These are phyloP conservation scores for Drosera capensis DNA, from an alignment of 148 eudicot species.

Conservation along the genomic window DNA sequence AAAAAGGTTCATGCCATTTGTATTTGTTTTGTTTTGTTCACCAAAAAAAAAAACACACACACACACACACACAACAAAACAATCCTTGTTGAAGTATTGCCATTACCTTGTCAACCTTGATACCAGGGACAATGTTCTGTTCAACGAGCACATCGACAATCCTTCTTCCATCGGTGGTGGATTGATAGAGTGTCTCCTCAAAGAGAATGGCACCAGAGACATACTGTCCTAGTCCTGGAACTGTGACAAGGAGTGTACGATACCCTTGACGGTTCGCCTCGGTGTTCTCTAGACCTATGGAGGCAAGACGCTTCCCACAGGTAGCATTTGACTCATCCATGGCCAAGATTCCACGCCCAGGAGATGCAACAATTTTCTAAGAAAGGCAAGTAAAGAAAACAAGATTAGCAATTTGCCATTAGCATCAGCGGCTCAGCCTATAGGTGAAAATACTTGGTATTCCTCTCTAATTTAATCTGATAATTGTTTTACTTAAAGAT, in stretches of 20 bases:
- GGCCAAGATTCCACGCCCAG: conserved; percentile 26
- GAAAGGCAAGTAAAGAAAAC: too few species aligned
- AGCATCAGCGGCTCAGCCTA: too few species aligned
- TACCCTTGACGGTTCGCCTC: conserved; percentile 25
- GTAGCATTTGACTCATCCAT: conserved; percentile 29
- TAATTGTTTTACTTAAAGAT: too few species aligned
- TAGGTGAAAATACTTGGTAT: too few species aligned
- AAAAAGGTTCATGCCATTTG: too few species aligned
- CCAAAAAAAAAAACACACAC: too few species aligned
- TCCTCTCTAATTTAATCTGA: too few species aligned
- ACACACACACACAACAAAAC: too few species aligned
- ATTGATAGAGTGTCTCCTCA: conserved; percentile 21
- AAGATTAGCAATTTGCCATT: too few species aligned
- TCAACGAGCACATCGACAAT: conserved; percentile 17
- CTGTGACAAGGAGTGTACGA: conserved; percentile 16
- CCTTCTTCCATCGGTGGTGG: conserved; percentile 19
- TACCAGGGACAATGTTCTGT: conserved; percentile 19
- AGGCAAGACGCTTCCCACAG: conserved; percentile 25
- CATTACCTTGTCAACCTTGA: too few species aligned
- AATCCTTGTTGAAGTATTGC: conserved; percentile 1
- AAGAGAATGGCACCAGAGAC: conserved; percentile 22
- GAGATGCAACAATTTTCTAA: conserved; percentile 22
- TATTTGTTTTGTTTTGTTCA: too few species aligned
- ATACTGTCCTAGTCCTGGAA: conserved; percentile 19
- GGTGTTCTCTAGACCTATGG: conserved; percentile 27